Evolutionary conservation across 1,284 basidiomycete species (phyloP).

Genomic region (Sutorius eximius): DNA sequence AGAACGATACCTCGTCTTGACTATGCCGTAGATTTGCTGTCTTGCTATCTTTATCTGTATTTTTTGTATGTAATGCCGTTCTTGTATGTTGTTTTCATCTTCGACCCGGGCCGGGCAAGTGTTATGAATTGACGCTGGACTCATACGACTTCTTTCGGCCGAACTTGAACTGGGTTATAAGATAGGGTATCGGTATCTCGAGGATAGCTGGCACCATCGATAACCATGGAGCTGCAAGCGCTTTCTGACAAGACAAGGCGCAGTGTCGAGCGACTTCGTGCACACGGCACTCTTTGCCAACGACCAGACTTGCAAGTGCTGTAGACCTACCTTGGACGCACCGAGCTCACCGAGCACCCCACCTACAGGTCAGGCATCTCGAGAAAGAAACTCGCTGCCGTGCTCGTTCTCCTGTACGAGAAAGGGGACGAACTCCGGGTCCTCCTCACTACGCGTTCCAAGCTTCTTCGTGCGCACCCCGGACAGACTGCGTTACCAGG

Average conservation of each 20-base stretch:
- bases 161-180: background rate
- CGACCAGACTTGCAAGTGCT: constrained; percentile 53
- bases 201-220: background rate
- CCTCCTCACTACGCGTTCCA: constrained; percentile 81
- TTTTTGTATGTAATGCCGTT: constrained; percentile 13
- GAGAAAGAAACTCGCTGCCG: constrained; percentile 60
- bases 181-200: background rate
- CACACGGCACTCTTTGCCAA: constrained; percentile 36
- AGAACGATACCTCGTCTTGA: constrained; percentile 9
- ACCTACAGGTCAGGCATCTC: constrained; percentile 48
- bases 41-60: constrained; percentile 30
- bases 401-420: constrained; percentile 78
- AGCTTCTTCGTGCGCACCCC: constrained; percentile 71
- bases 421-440: constrained; percentile 65
- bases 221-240: constrained; percentile 13
- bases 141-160: background rate
- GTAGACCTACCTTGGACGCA: background rate
- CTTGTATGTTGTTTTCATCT: background rate
- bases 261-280: constrained; percentile 44
- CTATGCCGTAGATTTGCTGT: background rate
- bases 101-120: background rate
- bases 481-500: constrained; percentile 84
- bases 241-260: constrained; percentile 38
- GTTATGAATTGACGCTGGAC: background rate
- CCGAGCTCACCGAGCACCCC: background rate